Conservation (phyloP, 2,329 filamentous ascomycete species). For the Thermomyces lanuginosus region DNA sequence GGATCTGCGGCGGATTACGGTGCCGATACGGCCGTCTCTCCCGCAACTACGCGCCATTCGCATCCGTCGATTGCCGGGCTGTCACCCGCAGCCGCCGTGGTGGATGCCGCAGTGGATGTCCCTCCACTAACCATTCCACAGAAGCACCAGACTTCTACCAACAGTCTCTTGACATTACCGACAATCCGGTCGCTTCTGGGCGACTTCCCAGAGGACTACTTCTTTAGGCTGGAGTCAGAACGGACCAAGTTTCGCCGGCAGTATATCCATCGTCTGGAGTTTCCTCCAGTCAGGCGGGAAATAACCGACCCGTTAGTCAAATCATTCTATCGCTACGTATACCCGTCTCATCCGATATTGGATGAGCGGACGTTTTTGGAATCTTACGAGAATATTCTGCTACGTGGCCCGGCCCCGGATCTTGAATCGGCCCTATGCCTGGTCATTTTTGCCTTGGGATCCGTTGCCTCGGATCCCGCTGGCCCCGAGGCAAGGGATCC, state of each 20-base stretch:
- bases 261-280: too few relatives aligned
- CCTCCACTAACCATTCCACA: slow-evolving; percentile 4
- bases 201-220: slow-evolving; percentile 3
- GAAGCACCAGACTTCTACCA: slow-evolving; percentile 4
- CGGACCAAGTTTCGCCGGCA: slow-evolving; percentile 8
- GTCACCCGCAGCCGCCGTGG: too few relatives aligned
- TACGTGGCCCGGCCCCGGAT: slow-evolving; percentile 9
- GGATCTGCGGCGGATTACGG: slow-evolving; percentile 1
- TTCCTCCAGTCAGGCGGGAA: slow-evolving; percentile 7
- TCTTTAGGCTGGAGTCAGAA: slow-evolving; percentile 7
- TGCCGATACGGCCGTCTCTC: slow-evolving; percentile 1
- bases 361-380: slow-evolving; percentile 6
- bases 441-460: slow-evolving; percentile 16
- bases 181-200: slow-evolving; percentile 2
- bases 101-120: too few relatives aligned
- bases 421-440: slow-evolving; percentile 17
- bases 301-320: slow-evolving; percentile 2
- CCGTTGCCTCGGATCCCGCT: slow-evolving; percentile 9
- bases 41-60: too few relatives aligned
- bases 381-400: slow-evolving; percentile 11
- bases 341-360: slow-evolving; percentile 2
- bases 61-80: too few relatives aligned
- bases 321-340: slow-evolving; percentile 2
- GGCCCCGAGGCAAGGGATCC: slow-evolving; percentile 7
- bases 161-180: slow-evolving; percentile 3